phyloP scores from a whole-genome alignment of 805 yeast genomes.

The Yarrowia sp. region DNA sequence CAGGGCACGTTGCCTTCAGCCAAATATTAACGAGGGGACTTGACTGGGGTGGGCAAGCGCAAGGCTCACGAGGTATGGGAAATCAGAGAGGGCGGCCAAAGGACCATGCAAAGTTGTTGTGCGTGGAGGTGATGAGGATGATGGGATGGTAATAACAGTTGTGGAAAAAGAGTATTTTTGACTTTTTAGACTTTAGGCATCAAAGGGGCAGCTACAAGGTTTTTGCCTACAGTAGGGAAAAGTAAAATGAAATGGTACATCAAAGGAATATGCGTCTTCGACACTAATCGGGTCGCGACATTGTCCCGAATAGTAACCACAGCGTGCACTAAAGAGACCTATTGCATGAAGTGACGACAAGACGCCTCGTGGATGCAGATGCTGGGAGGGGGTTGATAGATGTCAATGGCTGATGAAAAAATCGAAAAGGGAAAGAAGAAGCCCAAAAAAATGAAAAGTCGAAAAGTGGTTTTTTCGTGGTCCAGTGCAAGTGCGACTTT shows the following conservation, averaged over 20 bases:
- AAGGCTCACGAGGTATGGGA: conserved; percentile 4
- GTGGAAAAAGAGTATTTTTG: conserved; percentile 18
- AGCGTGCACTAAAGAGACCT: neutral
- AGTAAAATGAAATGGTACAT: conserved; percentile 19
- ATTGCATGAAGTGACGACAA: conserved; percentile 20
- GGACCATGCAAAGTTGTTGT: conserved; percentile 20
- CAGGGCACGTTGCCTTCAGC: conserved; percentile 16
- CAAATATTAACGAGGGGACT: conserved; percentile 27
- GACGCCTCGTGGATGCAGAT: neutral
- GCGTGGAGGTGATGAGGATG: conserved; percentile 19
- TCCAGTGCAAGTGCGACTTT: no score
- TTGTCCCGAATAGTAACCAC: conserved; percentile 25
- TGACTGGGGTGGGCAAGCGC: conserved; percentile 21
- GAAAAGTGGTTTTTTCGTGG: neutral
- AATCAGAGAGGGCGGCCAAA: conserved; percentile 20
- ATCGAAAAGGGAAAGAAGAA: neutral
- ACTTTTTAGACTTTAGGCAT: conserved; percentile 9
- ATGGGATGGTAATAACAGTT: conserved; percentile 8
- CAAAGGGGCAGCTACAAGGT: conserved; percentile 26
- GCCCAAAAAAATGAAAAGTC: neutral
- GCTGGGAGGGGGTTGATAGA: conserved; percentile 15
- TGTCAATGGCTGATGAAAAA: neutral
- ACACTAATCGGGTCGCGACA: conserved; percentile 24
- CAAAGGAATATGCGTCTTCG: conserved; percentile 14
- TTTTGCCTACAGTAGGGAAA: neutral